A percentile compares a stretch with the other conserved stretches of the same genome.
phyloP scores from a whole-genome alignment of 2,329 filamentous ascomycete species.

The Aureobasidium leucospermi region DNA sequence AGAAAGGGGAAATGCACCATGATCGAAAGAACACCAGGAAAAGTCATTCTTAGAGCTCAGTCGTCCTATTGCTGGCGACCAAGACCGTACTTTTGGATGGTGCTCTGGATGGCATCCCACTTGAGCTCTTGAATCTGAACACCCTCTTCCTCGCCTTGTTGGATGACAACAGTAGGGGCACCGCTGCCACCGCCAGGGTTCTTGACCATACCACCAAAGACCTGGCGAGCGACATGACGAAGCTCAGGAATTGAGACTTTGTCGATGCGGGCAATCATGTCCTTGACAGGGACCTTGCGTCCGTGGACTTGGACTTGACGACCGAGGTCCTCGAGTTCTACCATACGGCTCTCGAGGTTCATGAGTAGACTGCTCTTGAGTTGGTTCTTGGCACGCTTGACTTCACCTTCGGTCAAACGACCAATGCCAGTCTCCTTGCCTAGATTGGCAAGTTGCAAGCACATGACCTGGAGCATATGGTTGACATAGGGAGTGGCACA shows the following conservation, averaged over 20 bases:
- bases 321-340: constrained; percentile 92
- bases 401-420: constrained; percentile 66
- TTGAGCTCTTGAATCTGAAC: constrained; percentile 59
- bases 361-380: constrained; percentile 82
- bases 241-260: constrained; percentile 72
- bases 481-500: constrained; percentile 73
- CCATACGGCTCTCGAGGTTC: constrained; percentile 96
- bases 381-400: constrained; percentile 93
- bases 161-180: constrained; percentile 86
- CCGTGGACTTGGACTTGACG: constrained; percentile 96
- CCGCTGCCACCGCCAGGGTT: constrained; percentile 76
- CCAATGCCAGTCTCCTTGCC: constrained; percentile 68
- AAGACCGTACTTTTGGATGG: constrained; percentile 76
- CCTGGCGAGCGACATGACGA: constrained; percentile 67
- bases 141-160: constrained; percentile 75
- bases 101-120: constrained; percentile 86
- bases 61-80: constrained; percentile 48
- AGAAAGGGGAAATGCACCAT: background rate
- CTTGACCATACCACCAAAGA: constrained; percentile 68
- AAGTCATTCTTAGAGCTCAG: background rate
- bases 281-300: constrained; percentile 78
- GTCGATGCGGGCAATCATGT: constrained; percentile 89
- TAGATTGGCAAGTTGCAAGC: constrained; percentile 73
- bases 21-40: background rate
- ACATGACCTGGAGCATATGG: constrained; percentile 91